Percentiles rank a stretch among this genome's conserved stretches.
Evolutionary conservation across 108 stramenopile genomes (phyloP).

Genomic region (Tribonema minus): DNA sequence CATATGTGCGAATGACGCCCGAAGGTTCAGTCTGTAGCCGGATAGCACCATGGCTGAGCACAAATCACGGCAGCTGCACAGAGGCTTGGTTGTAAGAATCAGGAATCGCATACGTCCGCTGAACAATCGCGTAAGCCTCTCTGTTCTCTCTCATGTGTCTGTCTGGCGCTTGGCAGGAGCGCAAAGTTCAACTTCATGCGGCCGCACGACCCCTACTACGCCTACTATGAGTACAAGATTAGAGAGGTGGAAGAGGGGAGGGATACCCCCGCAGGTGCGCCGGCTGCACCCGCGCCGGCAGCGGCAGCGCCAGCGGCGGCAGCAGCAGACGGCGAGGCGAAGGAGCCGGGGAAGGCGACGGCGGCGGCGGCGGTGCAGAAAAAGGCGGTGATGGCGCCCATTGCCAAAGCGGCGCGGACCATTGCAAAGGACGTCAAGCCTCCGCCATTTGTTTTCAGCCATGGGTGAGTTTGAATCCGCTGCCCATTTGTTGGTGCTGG

Average conservation of each 20-base stretch:
- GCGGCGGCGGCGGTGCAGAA: slow-evolving; percentile 1
- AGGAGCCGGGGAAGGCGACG: not conserved
- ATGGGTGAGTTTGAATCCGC: slow-evolving; percentile 10
- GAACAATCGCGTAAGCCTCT: too few species aligned
- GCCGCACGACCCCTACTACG: slow-evolving; percentile 82
- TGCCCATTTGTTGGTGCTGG: too few species aligned
- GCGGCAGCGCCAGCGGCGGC: not conserved
- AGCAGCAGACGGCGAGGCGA: not conserved
- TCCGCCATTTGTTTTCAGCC: slow-evolving; percentile 66
- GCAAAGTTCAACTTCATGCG: slow-evolving; percentile 96
- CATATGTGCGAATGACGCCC: too few species aligned
- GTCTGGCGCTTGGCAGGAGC: too few species aligned
- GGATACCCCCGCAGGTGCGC: slow-evolving; percentile 41
- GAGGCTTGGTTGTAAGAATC: too few species aligned
- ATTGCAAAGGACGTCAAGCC: slow-evolving; percentile 56
- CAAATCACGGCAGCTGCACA: too few species aligned
- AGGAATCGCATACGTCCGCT: too few species aligned
- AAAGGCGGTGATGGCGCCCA: slow-evolving; percentile 55
- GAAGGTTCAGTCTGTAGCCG: too few species aligned
- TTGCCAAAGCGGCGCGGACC: slow-evolving; percentile 40
- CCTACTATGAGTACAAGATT: slow-evolving; percentile 92
- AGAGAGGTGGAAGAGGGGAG: slow-evolving; percentile 59
- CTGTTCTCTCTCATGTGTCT: too few species aligned
- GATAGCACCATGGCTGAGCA: too few species aligned
- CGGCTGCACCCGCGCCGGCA: not conserved